phyloP scores from a whole-genome alignment of 148 eudicot species.

The Persicaria tinctoria region DNA sequence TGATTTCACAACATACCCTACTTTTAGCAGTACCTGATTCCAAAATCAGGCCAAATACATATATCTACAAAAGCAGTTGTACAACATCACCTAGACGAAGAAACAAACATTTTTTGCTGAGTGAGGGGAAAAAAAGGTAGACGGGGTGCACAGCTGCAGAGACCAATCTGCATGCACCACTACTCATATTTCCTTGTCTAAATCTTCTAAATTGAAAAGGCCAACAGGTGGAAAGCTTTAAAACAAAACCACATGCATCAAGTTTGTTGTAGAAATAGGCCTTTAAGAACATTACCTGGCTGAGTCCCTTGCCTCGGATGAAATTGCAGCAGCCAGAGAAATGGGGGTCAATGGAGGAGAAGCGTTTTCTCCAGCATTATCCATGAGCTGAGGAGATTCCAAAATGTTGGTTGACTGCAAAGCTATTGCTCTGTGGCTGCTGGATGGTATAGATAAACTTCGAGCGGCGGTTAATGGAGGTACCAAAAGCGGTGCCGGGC shows the following conservation, averaged over 20 bases:
- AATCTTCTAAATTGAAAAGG: slow-evolving; percentile 7
- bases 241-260: background rate
- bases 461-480: slow-evolving; percentile 71
- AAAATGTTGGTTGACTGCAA: slow-evolving; percentile 32
- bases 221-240: background rate
- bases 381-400: slow-evolving; percentile 37
- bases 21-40: background rate
- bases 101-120: background rate
- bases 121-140: background rate
- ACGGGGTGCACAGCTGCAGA: slow-evolving; percentile 6
- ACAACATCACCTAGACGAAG: slow-evolving; percentile 8
- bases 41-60: background rate
- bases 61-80: slow-evolving; percentile 11
- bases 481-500: slow-evolving; percentile 62
- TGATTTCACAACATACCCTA: background rate
- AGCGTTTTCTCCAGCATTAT: slow-evolving; percentile 31
- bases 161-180: slow-evolving; percentile 9
- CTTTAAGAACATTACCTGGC: slow-evolving; percentile 6
- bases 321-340: slow-evolving; percentile 36
- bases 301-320: slow-evolving; percentile 20
- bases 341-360: slow-evolving; percentile 84
- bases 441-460: slow-evolving; percentile 82
- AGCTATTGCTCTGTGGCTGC: slow-evolving; percentile 48
- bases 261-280: background rate
- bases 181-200: slow-evolving; percentile 3